Conservation (phyloP, 2,329 filamentous ascomycete genomes). For the Colletotrichum paranaense region DNA sequence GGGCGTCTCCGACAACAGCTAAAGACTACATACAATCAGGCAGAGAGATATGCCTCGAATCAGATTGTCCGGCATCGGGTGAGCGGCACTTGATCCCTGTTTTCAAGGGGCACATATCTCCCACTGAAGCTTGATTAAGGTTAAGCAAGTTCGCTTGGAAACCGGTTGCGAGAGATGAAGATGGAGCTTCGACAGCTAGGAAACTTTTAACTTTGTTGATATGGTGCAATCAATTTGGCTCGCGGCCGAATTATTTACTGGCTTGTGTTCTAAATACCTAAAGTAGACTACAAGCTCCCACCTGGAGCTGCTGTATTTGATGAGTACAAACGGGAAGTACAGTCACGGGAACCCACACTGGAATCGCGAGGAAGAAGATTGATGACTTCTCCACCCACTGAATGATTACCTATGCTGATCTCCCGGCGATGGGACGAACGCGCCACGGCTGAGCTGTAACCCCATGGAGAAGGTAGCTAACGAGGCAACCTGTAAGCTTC, state of each 20-base stretch:
- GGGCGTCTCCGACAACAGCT: not conserved
- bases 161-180: not conserved
- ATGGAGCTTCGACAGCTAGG: not conserved
- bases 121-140: not conserved
- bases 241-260: not conserved
- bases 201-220: not conserved
- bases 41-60: not conserved
- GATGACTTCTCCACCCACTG: not conserved
- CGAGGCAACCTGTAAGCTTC: not conserved
- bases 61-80: not conserved
- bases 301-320: no score
- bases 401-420: not conserved
- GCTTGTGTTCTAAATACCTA: not conserved
- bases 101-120: not conserved
- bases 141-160: not conserved
- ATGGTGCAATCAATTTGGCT: not conserved
- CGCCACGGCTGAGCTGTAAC: constrained; percentile 6
- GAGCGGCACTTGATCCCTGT: not conserved
- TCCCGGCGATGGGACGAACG: constrained; percentile 8
- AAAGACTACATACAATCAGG: not conserved
- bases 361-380: not conserved
- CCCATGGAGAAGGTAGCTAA: constrained; percentile 27
- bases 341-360: no score
- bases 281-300: not conserved
- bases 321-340: no score